Evolutionary conservation across 495 filamentous ascomycete genomes (phyloP), one percentile per base, ranked within the genome.

Genomic region (Stereocaulon alpinum): DNA sequence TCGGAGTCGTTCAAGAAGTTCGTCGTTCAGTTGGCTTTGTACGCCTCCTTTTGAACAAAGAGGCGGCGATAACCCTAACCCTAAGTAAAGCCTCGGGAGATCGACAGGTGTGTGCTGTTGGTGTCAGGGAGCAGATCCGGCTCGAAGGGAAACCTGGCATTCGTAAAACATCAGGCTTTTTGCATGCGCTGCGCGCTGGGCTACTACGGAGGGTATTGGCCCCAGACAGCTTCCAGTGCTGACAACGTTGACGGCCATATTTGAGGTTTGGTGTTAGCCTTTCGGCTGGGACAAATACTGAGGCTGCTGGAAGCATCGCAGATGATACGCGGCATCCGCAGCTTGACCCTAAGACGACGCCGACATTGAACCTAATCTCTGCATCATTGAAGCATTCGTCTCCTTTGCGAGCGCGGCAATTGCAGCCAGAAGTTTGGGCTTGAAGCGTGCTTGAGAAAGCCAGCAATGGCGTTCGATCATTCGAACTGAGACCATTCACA

Each of bases 91-190:
- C 40, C n/a, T 58, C 56, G 56, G 56, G 18, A 17, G n/a, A 59
- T 40, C 27, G 34, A 41, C 41, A 37, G 24, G 49, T n/a, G 24
- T 20, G 24, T 1, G 47, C 24, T 50, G 49, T n/a, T 52, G 15
- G 47, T 50, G 12, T 29, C 34, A n/a, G 29, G 49, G 29, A 32
- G 30, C 49, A 37, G 18, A 18, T 17, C 49, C 30, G 10, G 29
- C 49, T 52, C 18, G 49, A 32, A 37, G 27, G 34, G 37, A 59
- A 59, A 51, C 56, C 56, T 59, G 56, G 37, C 45, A 52, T 52
- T 52, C 49, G 29, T 51, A 37, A 12, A 37, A 7, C 34, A 37
- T 37, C 34, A 37, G 12, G 34, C 12, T 37, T 11, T 37, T 37
- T 12, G 34, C 34, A 10, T 7, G 12, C 12, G 34, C 30, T 22